These are phyloP conservation scores for Fusarium agapanthi DNA, from an alignment of 2,329 filamentous ascomycete genomes.

Conservation along the genomic window DNA sequence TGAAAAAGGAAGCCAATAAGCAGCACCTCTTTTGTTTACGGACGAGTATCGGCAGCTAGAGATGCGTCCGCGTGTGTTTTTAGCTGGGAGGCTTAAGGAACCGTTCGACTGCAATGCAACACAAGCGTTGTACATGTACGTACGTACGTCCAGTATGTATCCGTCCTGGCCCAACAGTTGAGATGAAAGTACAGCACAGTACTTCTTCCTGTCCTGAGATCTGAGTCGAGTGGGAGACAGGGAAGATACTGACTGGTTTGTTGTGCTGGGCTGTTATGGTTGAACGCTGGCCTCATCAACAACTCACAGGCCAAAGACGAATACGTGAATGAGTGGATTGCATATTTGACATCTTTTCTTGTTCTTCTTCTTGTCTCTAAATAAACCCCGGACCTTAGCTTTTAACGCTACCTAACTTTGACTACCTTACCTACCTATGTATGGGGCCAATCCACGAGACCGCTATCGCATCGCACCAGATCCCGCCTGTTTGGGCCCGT, in stretches of 20 bases:
- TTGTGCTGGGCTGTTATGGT: conserved; percentile 1
- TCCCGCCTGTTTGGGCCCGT: conserved; percentile 42
- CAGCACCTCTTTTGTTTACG: background rate
- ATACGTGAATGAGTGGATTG: conserved; percentile 24
- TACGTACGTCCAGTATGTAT: background rate
- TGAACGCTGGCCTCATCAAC: conserved; percentile 7
- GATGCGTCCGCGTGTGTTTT: conserved; percentile 29
- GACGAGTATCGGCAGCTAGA: conserved; percentile 26
- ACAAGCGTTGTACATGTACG: conserved; percentile 14
- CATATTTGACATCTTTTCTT: background rate
- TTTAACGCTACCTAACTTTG: background rate
- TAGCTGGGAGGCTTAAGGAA: conserved; percentile 18
- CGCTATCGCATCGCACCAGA: conserved; percentile 38
- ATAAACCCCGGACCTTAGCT: background rate
- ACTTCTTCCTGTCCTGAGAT: background rate
- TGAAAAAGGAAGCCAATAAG: conserved; percentile 14
- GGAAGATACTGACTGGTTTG: background rate
- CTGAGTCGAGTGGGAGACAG: background rate
- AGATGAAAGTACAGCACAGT: background rate
- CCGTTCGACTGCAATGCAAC: conserved; percentile 35
- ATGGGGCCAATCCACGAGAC: conserved; percentile 25
- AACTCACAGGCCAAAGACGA: conserved; percentile 13
- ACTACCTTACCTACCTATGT: background rate
- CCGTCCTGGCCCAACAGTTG: conserved; percentile 6
- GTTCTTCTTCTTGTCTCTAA: background rate